These are phyloP conservation scores for Ophiostoma angusticollis DNA, from an alignment of 2,329 filamentous ascomycete genomes.

Conservation along the genomic window DNA sequence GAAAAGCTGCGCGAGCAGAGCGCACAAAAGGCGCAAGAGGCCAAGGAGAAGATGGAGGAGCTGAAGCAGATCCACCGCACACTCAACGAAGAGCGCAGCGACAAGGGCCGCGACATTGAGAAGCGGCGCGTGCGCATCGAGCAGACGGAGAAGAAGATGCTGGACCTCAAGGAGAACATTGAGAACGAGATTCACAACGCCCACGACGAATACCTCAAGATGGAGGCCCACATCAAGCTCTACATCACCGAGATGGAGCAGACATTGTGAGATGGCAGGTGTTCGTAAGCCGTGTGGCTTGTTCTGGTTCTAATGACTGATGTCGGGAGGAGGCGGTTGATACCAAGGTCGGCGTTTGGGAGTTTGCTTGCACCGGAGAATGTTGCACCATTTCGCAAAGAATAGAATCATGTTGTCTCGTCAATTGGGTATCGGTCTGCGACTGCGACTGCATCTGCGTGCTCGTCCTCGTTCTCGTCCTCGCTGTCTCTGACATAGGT, in stretches of 20 bases:
- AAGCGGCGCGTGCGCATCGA: slow-evolving; percentile 85
- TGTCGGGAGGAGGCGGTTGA: slow-evolving; percentile 18
- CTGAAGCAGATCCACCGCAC: slow-evolving; percentile 66
- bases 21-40: slow-evolving; percentile 65
- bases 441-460: no score
- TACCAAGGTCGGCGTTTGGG: slow-evolving; percentile 20
- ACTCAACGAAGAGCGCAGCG: slow-evolving; percentile 70
- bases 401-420: background rate
- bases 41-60: slow-evolving; percentile 83
- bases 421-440: no score
- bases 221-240: slow-evolving; percentile 92
- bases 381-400: background rate
- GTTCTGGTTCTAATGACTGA: slow-evolving; percentile 17
- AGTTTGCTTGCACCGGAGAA: slow-evolving; percentile 13
- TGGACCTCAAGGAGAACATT: slow-evolving; percentile 92
- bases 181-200: slow-evolving; percentile 86
- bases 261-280: slow-evolving; percentile 37
- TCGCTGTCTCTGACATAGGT: slow-evolving; percentile 12
- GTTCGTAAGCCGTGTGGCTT: background rate
- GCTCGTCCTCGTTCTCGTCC: slow-evolving; percentile 8
- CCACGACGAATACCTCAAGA: slow-evolving; percentile 90
- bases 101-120: slow-evolving; percentile 88
- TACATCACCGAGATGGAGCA: slow-evolving; percentile 99
- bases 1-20: slow-evolving; percentile 72
- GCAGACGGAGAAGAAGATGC: slow-evolving; percentile 99